Conservation (phyloP, 2,329 filamentous ascomycete genomes). For the Aspergillus phoenicis region DNA sequence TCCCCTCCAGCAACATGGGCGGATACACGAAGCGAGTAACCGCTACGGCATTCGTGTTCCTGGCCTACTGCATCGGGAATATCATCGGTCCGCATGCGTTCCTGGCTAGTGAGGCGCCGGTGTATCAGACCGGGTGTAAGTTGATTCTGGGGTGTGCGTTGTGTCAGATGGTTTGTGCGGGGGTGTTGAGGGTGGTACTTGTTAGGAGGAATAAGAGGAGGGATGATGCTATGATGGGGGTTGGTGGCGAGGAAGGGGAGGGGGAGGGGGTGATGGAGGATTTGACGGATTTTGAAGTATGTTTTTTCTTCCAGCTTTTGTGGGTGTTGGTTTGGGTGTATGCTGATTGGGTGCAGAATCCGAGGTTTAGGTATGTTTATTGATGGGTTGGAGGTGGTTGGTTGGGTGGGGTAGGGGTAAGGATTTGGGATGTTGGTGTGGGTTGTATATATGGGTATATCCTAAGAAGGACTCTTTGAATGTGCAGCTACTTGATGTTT, state of each 20-base stretch:
- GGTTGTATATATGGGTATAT: too few relatives aligned
- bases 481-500: too few relatives aligned
- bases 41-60: conserved; percentile 49
- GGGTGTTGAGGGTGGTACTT: conserved; percentile 23
- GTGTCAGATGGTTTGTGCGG: conserved; percentile 24
- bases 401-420: too few relatives aligned
- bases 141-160: conserved; percentile 47
- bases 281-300: conserved; percentile 34
- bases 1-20: conserved; percentile 45
- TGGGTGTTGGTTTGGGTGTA: neutral
- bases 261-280: conserved; percentile 22
- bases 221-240: conserved; percentile 7
- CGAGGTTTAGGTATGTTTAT: conserved; percentile 18
- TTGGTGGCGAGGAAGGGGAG: neutral
- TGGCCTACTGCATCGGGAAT: conserved; percentile 49
- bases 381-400: neutral
- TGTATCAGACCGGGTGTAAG: conserved; percentile 57
- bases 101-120: conserved; percentile 43
- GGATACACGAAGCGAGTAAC: conserved; percentile 56
- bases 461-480: too few relatives aligned
- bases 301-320: neutral
- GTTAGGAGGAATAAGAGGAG: conserved; percentile 23
- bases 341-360: conserved; percentile 16
- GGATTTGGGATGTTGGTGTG: too few relatives aligned
- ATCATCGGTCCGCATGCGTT: conserved; percentile 54